Evolutionary conservation across 345 rosid species (phyloP), one percentile per base, ranked within the genome.

Genomic region (Ricinus communis): DNA sequence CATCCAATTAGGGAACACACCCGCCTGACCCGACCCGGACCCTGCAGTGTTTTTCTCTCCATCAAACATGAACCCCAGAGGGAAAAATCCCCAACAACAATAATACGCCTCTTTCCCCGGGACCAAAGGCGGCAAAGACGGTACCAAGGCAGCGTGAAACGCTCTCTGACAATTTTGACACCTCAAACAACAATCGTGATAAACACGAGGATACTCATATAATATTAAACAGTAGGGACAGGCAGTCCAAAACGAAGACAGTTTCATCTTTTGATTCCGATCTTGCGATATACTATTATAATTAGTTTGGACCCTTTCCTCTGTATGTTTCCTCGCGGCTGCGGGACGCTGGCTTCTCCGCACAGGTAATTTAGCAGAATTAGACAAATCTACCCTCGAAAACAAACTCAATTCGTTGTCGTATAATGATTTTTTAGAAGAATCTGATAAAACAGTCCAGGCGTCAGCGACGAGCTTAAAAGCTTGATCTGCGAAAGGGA

Each of bases 41-140:
- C 38, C 50, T 1, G 47, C 47, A 11, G 47, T 24, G 21, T 27
- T 73, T 74, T 74, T 54, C 30, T 67, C 82, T 16, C 71, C 76
- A 41, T 71, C 84, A 43, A 64, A 55, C 5, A 65, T 77, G 41
- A 82, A 95, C 14, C 97, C 97, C 73, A 95, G 55, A 1, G 97
- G 99, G 18, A 95, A 95, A 45, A 86, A 84, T 0, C 93, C 93
- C 99, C 97, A 92, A 62, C 93, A 81, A 62, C 96, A 95, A 41
- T 87, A 90, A 74, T 92, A 92, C 28, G 90, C 90, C 2, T 92
- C 99, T 75, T 81, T 83, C 0, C 98, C 99, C 1, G 93, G 96
- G 1, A 90, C 85, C 65, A 85, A 31, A 0, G 97, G 97, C 14
- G 99, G 99, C 72, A 91, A 68, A 2, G 87, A 78, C 28, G 79